phyloP scores from a whole-genome alignment of 345 rosid genomes.

The Streptanthus diversifolius region DNA sequence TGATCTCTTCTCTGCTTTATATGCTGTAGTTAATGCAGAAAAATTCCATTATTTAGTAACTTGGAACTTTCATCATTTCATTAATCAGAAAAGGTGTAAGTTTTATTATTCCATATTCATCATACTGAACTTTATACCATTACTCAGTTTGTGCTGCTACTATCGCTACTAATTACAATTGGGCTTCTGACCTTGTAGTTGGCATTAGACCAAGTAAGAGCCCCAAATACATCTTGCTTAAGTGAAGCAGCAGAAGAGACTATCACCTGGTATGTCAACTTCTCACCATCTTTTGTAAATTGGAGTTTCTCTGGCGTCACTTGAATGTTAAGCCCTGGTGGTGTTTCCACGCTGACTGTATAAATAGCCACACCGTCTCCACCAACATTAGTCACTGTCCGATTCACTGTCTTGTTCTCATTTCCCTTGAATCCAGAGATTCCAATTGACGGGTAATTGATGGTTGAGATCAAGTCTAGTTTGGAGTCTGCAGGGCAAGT shows the following conservation, averaged over 20 bases:
- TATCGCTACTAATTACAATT: constrained; percentile 45
- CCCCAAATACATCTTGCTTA: constrained; percentile 52
- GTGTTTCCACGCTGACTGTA: constrained; percentile 31
- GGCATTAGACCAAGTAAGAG: constrained; percentile 58
- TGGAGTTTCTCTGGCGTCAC: constrained; percentile 48
- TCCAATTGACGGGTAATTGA: constrained; percentile 79
- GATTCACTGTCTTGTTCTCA: constrained; percentile 37
- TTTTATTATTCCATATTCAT: constrained; percentile 24
- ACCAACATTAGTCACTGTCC: constrained; percentile 65
- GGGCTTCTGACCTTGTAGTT: constrained; percentile 55
- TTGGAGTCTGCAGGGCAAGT: constrained; percentile 52
- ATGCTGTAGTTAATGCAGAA: not conserved
- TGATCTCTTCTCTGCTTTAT: not conserved
- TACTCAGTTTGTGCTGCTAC: constrained; percentile 21
- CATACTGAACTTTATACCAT: not conserved
- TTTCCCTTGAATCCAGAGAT: constrained; percentile 42
- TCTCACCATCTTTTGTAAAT: constrained; percentile 46
- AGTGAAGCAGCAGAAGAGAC: constrained; percentile 34
- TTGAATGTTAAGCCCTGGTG: constrained; percentile 35
- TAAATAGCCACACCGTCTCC: constrained; percentile 50
- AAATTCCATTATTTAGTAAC: not conserved
- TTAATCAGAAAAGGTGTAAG: not conserved
- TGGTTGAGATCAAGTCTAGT: constrained; percentile 45
- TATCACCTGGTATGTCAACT: constrained; percentile 43
- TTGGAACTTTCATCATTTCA: constrained; percentile 11